These are phyloP conservation scores for Leishmania amazonensis DNA, from an alignment of 208 protist species.

Conservation along the genomic window DNA sequence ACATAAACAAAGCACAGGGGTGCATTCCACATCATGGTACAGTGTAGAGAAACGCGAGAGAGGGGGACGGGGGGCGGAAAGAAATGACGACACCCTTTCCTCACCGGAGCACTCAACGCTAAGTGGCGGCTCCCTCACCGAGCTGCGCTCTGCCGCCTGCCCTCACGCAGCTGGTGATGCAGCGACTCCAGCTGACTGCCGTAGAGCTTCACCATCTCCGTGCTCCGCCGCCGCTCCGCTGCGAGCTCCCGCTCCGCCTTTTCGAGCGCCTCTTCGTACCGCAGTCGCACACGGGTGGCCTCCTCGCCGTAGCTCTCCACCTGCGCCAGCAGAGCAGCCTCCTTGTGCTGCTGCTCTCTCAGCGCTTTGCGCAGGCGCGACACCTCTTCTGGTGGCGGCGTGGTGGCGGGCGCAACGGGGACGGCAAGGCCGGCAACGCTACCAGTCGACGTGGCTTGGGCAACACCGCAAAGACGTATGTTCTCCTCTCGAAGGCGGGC, in stretches of 20 bases:
- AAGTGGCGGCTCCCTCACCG: neutral
- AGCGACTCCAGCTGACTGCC: constrained; percentile 61
- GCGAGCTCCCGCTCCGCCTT: constrained; percentile 42
- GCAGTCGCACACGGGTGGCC: constrained; percentile 30
- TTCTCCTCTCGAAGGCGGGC: constrained; percentile 34
- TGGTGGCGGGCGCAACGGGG: neutral
- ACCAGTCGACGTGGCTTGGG: neutral
- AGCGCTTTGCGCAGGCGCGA: constrained; percentile 14
- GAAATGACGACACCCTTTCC: too few relatives aligned
- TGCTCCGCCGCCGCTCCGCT: constrained; percentile 45
- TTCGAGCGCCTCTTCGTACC: constrained; percentile 34
- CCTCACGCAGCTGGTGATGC: constrained; percentile 60
- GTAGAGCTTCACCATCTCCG: constrained; percentile 67
- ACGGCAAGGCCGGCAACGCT: neutral
- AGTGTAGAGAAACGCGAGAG: neutral
- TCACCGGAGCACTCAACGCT: neutral
- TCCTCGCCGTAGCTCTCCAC: constrained; percentile 61
- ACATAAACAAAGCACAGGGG: neutral
- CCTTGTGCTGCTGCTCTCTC: constrained; percentile 24
- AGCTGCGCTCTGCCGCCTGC: constrained; percentile 13
- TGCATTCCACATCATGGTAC: neutral
- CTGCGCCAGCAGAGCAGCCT: constrained; percentile 49
- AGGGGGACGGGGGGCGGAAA: neutral
- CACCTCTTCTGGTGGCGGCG: constrained; percentile 15
- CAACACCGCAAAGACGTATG: constrained; percentile 12